Percentiles rank a stretch among this genome's conserved stretches.
phyloP scores from a whole-genome alignment of 805 yeast species.

The Ascoidea tarda region DNA sequence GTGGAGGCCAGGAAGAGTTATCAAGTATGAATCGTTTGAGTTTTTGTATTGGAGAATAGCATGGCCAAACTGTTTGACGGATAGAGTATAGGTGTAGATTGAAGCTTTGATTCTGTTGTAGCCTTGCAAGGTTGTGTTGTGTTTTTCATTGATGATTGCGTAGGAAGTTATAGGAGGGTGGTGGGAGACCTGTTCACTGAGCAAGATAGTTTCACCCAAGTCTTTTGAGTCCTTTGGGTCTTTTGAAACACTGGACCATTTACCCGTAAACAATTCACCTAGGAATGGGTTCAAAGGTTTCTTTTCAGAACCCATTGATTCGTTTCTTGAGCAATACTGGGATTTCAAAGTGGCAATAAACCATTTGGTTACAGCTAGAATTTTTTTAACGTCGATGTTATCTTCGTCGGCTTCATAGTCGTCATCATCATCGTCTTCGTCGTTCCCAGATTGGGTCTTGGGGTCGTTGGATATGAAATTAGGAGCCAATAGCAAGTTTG shows the following conservation, averaged over 20 bases:
- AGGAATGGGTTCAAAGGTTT: slow-evolving; percentile 94
- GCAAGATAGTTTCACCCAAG: slow-evolving; percentile 62
- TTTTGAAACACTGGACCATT: slow-evolving; percentile 48
- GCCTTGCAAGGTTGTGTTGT: slow-evolving; percentile 65
- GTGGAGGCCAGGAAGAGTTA: slow-evolving; percentile 90
- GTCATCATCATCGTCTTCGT: slow-evolving; percentile 11
- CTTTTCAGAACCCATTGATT: slow-evolving; percentile 88
- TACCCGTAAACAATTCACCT: slow-evolving; percentile 89
- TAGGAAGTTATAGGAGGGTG: slow-evolving; percentile 98
- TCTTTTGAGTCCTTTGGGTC: slow-evolving; percentile 18
- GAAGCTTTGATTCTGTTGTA: slow-evolving; percentile 82
- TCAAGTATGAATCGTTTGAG: slow-evolving; percentile 46
- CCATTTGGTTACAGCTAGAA: slow-evolving; percentile 80
- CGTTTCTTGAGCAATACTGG: slow-evolving; percentile 88
- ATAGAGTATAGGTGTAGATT: slow-evolving; percentile 53
- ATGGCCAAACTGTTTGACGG: slow-evolving; percentile 88
- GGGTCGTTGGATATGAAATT: slow-evolving; percentile 27
- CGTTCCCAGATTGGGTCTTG: slow-evolving; percentile 8
- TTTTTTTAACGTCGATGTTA: slow-evolving; percentile 44
- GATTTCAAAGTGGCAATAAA: slow-evolving; percentile 83
- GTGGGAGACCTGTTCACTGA: slow-evolving; percentile 91
- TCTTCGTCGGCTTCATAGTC: slow-evolving; percentile 14
- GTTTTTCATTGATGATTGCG: slow-evolving; percentile 58
- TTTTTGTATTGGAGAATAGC: slow-evolving; percentile 56
- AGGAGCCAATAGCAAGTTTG: slow-evolving; percentile 70